Conservation (phyloP, 2,329 filamentous ascomycete species). For the Colletotrichum filicis region DNA sequence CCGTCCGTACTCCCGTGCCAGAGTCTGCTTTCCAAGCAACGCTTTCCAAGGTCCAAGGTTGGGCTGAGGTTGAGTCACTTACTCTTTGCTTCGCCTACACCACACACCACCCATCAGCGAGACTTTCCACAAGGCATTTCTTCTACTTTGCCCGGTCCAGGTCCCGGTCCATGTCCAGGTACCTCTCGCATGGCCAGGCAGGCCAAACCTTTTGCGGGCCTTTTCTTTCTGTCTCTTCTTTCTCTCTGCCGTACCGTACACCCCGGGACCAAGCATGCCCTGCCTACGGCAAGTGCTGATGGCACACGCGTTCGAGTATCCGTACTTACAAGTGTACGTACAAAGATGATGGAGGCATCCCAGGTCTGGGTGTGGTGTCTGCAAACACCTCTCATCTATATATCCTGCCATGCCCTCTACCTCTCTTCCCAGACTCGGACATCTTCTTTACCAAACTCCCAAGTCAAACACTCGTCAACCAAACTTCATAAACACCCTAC, state of each 20-base stretch:
- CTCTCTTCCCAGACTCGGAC: too few species aligned
- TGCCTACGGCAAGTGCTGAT: slow-evolving; percentile 22
- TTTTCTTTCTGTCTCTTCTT: background rate
- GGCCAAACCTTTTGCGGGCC: slow-evolving; percentile 10
- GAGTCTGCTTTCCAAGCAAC: background rate
- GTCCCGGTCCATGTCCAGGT: background rate
- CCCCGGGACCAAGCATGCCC: slow-evolving; percentile 13
- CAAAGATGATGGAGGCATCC: slow-evolving; percentile 22
- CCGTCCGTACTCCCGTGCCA: too few species aligned
- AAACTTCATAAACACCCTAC: background rate
- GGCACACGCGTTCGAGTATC: slow-evolving; percentile 4
- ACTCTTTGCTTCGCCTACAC: slow-evolving; percentile 3
- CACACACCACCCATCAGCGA: slow-evolving; percentile 8
- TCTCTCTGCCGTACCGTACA: background rate
- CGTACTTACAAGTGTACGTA: slow-evolving; percentile 6
- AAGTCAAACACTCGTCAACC: background rate
- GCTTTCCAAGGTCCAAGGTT: background rate
- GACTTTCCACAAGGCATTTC: slow-evolving; percentile 18
- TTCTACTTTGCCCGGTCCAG: background rate
- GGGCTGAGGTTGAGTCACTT: slow-evolving; percentile 13
- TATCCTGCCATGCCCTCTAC: slow-evolving; percentile 7
- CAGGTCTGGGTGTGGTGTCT: background rate
- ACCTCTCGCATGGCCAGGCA: slow-evolving; percentile 15
- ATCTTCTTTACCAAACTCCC: background rate
- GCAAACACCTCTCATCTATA: slow-evolving; percentile 12